Evolutionary conservation across 805 yeast species (phyloP).

Genomic region (Spencermartinsiella europaea): DNA sequence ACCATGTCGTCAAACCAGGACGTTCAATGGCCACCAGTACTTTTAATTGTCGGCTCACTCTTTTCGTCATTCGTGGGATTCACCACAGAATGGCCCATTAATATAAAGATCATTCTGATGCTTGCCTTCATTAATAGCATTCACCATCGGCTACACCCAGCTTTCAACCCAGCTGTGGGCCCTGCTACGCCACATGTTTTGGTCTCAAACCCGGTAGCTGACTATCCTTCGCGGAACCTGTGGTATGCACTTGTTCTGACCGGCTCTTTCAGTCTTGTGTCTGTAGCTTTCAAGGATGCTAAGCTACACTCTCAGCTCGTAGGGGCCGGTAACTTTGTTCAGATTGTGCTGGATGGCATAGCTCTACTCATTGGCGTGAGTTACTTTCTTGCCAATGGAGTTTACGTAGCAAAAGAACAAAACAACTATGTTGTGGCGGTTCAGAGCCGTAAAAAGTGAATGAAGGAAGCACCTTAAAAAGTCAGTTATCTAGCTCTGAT

Average conservation of each 20-base stretch:
- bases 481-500: too few species aligned
- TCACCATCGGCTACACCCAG: constrained; percentile 9
- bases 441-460: too few species aligned
- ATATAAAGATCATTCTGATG: constrained; percentile 4
- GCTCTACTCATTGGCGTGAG: not conserved
- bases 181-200: not conserved
- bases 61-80: not conserved
- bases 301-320: not conserved
- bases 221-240: constrained; percentile 8
- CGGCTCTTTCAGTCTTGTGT: not conserved
- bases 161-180: not conserved
- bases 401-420: not conserved
- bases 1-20: too few species aligned
- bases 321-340: not conserved
- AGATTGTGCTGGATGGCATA: not conserved
- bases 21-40: constrained; percentile 8
- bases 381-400: not conserved
- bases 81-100: constrained; percentile 2
- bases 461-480: too few species aligned
- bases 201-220: not conserved
- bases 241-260: constrained; percentile 3
- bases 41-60: constrained; percentile 7
- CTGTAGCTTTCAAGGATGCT: not conserved
- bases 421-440: not conserved
- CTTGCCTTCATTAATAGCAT: constrained; percentile 9